Evolutionary conservation across 2,329 filamentous ascomycete genomes (phyloP), one percentile per base, ranked within the genome.

Genomic region (Pyrenophora teres): DNA sequence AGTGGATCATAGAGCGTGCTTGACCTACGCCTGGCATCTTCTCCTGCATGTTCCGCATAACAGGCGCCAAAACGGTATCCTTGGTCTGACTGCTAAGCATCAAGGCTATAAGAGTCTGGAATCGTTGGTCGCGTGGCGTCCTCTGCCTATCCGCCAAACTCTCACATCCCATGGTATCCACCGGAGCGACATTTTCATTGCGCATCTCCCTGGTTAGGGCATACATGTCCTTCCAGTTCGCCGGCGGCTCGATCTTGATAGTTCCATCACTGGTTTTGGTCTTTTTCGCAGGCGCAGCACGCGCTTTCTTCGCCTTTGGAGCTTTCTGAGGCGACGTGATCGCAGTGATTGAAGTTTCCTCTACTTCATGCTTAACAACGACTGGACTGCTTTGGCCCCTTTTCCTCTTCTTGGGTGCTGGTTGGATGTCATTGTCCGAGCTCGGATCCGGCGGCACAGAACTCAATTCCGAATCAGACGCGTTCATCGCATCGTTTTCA

Each of bases 101-200:
- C 56, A 97, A 80, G 12, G 92, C 85, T 33, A 96, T 81, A 25
- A 97, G 83, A 3, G 90, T 96, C 67, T 97, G 92, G 64, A 95
- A 92, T 6, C 92, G 83, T 69, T 86, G 85, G 67, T 87, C 83
- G 47, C 78, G 72, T 13, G 79, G 78, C 0, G 76, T 72, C 3
- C 67, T 73, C 13, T 76, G 71, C 40, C 81, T 76, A 48, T 83
- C 77, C 2, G 89, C 89, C 8, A 94, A 80, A 6, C 84, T 83
- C 74, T 92, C 92, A 74, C 94, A 99, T 9, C 94, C 94, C 92
- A 97, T 97, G 0, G 93, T 97, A 73, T 99, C 94, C 9, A 99
- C 94, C 0, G 93, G 89, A 0, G 94, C 94, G 0, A 82, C 74
- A 33, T 82, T 88, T 74, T 78, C 83, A 70, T 70, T 88, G 76